phyloP scores from a whole-genome alignment of 345 rosid species.

The Acer negundo region DNA sequence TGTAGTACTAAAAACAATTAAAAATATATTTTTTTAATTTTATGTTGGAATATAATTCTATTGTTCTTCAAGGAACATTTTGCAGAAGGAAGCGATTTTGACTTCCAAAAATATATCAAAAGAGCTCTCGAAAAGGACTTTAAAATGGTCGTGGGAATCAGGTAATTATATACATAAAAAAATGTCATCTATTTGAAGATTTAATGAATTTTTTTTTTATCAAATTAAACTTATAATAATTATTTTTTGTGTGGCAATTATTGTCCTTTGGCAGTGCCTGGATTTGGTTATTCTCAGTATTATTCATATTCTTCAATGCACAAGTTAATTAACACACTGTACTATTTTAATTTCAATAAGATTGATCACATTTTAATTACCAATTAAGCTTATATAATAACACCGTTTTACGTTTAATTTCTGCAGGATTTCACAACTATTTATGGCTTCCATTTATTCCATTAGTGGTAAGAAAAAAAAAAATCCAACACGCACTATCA shows the following conservation, averaged over 20 bases:
- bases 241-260: constrained; percentile 38
- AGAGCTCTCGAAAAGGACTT: constrained; percentile 77
- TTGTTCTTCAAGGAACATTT: constrained; percentile 63
- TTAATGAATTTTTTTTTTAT: too few species aligned
- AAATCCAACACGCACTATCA: too few species aligned
- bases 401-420: neutral
- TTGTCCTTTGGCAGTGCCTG: constrained; percentile 59
- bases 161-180: constrained; percentile 29
- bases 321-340: constrained; percentile 39
- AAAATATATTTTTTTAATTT: neutral
- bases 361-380: neutral
- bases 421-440: constrained; percentile 58
- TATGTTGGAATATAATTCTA: neutral
- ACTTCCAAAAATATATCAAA: constrained; percentile 77
- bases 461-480: constrained; percentile 51
- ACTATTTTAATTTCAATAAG: neutral
- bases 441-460: constrained; percentile 88
- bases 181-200: neutral
- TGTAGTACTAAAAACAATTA: neutral
- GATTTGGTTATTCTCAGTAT: constrained; percentile 60
- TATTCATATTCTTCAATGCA: constrained; percentile 75
- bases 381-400: neutral
- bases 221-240: neutral
- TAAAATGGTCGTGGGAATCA: constrained; percentile 59
- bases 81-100: constrained; percentile 50